Evolutionary conservation across 331 rosid species (phyloP).

Genomic region (Malus hybrid): DNA sequence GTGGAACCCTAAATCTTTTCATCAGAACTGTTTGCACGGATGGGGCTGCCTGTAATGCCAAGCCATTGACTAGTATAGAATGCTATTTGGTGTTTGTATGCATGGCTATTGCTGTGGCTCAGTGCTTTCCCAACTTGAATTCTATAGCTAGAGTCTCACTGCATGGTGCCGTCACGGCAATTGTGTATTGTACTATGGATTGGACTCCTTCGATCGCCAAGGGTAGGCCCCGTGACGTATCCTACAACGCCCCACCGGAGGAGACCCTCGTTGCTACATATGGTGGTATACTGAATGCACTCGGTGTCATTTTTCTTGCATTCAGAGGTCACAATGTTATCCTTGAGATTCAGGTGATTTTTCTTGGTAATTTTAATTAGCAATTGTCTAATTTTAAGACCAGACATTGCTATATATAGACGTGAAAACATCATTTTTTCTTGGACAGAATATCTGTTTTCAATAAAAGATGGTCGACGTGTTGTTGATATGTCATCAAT

Average conservation of each 20-base stretch:
- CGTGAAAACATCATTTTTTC: too few species aligned
- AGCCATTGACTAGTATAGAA: too few species aligned
- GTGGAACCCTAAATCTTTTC: too few species aligned
- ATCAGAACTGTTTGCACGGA: too few species aligned
- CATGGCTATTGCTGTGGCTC: slow-evolving; percentile 42
- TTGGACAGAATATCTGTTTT: too few species aligned
- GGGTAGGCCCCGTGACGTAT: slow-evolving; percentile 26
- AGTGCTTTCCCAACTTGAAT: slow-evolving; percentile 45
- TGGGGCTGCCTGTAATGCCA: too few species aligned
- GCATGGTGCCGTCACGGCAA: slow-evolving; percentile 27
- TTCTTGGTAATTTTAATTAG: neutral
- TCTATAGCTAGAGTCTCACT: slow-evolving; percentile 42
- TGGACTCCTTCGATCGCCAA: slow-evolving; percentile 42
- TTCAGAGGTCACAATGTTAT: slow-evolving; percentile 63
- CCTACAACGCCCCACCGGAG: slow-evolving; percentile 6
- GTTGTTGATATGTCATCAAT: too few species aligned
- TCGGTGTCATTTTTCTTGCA: slow-evolving; percentile 2
- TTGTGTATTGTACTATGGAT: slow-evolving; percentile 33
- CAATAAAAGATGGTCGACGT: too few species aligned
- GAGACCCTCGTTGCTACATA: slow-evolving; percentile 7
- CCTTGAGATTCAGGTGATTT: slow-evolving; percentile 61
- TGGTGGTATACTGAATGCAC: slow-evolving; percentile 27
- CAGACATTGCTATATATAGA: too few species aligned
- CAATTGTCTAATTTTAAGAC: neutral
- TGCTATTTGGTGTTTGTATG: slow-evolving; percentile 29